Evolutionary conservation across 2,329 filamentous ascomycete species (phyloP), one percentile per base, ranked within the genome.

Genomic region (Nothophoma quercina): DNA sequence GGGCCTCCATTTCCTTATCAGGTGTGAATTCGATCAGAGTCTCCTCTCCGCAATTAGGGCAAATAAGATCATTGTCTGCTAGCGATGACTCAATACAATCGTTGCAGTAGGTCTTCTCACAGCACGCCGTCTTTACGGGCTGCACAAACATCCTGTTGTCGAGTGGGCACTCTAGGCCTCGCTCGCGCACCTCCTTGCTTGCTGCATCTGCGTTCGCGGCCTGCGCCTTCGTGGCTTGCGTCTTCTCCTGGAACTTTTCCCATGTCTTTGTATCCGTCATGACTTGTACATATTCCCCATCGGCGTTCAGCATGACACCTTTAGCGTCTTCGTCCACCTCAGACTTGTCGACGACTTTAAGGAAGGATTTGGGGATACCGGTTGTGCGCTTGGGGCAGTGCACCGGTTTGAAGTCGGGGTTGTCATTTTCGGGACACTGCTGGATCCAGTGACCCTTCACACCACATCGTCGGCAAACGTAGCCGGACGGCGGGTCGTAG

Each of bases 381-480:
- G 95, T 99, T 4, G 95, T 98, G 56, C 93, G 88, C 81, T 97
- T 98, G 60, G 98, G 91, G 55, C 93, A 88, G 41, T 93, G 91
- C 46, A 91, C 89, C 63, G 93, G 93, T 77, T 99, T 95, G 75
- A 93, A 98, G 56, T 92, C 93, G 3, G 95, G 93, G 63, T 99
- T 93, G 73, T 96, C 91, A 74, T 99, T 99, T n/a, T 93, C 99
- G 6, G 95, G 95, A 70, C 95, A 99, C 44, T 91, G 85, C 77
- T 98, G 93, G 58, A 99, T 99, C 93, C 93, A 99, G 75, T 99
- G 95, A n/a, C 93, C 95, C 78, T 97, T 97, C 75, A 97, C 89
- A 56, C 92, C 90, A 76, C 95, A 99, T 41, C 95, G 88, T 73
- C 97, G 96, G 78, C 95, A 99, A 56, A 97, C 88, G 75, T 99